Evolutionary conservation across 495 filamentous ascomycete species (phyloP).

Genomic region (Talaromyces wortmannii): DNA sequence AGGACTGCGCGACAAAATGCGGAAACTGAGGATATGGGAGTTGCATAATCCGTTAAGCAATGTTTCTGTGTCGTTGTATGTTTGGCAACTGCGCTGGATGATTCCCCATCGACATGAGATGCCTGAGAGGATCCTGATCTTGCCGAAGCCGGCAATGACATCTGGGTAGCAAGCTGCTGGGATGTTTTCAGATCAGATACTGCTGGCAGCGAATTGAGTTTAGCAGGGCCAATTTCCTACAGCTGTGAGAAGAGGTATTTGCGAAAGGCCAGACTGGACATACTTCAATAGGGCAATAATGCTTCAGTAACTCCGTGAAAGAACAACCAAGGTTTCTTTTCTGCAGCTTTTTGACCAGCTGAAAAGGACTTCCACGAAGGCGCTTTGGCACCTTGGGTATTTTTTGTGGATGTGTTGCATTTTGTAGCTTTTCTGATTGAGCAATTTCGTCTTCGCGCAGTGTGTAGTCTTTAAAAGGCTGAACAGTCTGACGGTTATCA

Average conservation of each 20-base stretch:
- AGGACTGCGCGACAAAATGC: conserved; percentile 82
- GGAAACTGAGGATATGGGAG: conserved; percentile 63
- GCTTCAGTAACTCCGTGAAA: conserved; percentile 65
- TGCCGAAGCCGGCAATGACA: conserved; percentile 2
- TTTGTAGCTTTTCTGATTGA: conserved; percentile 10
- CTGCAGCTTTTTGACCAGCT: conserved; percentile 62
- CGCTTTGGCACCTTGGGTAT: conserved; percentile 60
- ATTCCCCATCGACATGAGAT: background rate
- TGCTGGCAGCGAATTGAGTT: conserved; percentile 13
- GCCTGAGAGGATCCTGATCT: background rate
- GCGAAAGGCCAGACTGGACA: conserved; percentile 7
- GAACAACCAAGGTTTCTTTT: conserved; percentile 65
- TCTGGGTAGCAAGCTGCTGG: conserved; percentile 24
- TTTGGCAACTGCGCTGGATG: background rate
- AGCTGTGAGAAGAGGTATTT: background rate
- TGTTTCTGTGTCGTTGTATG: conserved; percentile 9
- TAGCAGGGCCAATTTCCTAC: conserved; percentile 24
- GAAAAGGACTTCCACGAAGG: conserved; percentile 52
- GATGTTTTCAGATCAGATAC: conserved; percentile 8
- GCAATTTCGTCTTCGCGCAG: conserved; percentile 77
- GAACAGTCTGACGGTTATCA: conserved; percentile 55
- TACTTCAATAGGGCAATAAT: conserved; percentile 69
- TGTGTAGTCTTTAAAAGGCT: conserved; percentile 75
- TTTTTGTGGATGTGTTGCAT: background rate
- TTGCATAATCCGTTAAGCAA: conserved; percentile 64